Base-by-base conservation (phyloP, 2,329 filamentous ascomycete genomes). In the Onygenales sp. region DNA sequence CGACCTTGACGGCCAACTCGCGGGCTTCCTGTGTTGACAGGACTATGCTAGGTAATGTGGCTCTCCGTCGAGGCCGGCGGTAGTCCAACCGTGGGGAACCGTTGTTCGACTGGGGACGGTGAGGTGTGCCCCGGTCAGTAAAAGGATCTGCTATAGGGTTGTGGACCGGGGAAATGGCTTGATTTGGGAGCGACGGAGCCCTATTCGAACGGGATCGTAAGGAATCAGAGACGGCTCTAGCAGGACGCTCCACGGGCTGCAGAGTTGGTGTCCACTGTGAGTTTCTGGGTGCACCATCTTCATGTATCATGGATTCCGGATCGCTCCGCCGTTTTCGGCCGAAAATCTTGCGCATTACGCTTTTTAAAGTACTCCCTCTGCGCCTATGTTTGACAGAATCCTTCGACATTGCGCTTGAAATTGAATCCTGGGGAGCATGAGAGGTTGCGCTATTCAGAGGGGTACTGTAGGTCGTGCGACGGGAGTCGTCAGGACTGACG, bases 271-370 rank as follows among this genome's bases (percentile, higher is more conserved):
- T 57, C 43, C 59, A 57, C 38, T 14, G 51, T 42, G 52, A 46
- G 7, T 31, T 32, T 31, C 39, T 50, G 2, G 48, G 31, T n/a
- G 42, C 14, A 45, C 46, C 38, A n/a, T 17, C 13, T n/a, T 54
- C 52, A n/a, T 43, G 33, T 38, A 63, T 64, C 11, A 64, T 32
- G 7, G 60, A 62, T 43, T 68, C 67, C 10, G 62, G 46, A 46
- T 66, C 61, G 45, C 67, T 69, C 33, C 66, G 64, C 46, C 67
- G 59, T 57, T 70, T 72, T 17, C 68, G 65, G 38, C 66, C 70
- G 59, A 73, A 73, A 44, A 73, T 66, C 59, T 69, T 73, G 49
- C 69, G 68, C 71, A 73, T 73, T n/a, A 72, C 69, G 2, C 66
- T 70, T 55, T 69, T 72, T 50, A 73, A 53, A 2, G 71, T 70